A percentile compares a stretch with the other conserved stretches of the same genome.
phyloP scores from a whole-genome alignment of 1,139 yeast species.

The Suhomyces anneliseae region DNA sequence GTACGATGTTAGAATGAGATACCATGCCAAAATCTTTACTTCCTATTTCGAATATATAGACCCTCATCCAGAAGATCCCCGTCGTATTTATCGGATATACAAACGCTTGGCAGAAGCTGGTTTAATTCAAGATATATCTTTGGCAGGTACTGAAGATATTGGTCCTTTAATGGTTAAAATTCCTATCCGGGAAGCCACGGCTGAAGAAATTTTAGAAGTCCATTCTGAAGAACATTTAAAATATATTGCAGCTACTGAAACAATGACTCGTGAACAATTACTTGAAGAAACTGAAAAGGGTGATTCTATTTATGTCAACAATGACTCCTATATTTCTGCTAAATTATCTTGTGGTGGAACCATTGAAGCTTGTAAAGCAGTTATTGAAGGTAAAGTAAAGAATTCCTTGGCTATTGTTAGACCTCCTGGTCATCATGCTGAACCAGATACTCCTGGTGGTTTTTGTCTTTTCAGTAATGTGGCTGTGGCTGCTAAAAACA shows the following conservation, averaged over 20 bases:
- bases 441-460: constrained; percentile 96
- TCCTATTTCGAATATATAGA: constrained; percentile 92
- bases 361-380: constrained; percentile 94
- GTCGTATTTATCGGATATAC: constrained; percentile 91
- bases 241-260: constrained; percentile 71
- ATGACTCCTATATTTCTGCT: constrained; percentile 86
- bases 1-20: constrained; percentile 95
- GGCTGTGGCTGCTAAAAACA: constrained; percentile 92
- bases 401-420: constrained; percentile 93
- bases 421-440: constrained; percentile 99
- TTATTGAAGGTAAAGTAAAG: constrained; percentile 87
- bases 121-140: constrained; percentile 73
- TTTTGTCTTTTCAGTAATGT: constrained; percentile 95
- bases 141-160: constrained; percentile 77
- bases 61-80: constrained; percentile 99
- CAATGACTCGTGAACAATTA: constrained; percentile 76
- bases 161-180: constrained; percentile 89
- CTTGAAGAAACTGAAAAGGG: constrained; percentile 86
- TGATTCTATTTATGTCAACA: constrained; percentile 92
- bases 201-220: constrained; percentile 82
- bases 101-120: constrained; percentile 95
- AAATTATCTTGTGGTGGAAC: constrained; percentile 95
- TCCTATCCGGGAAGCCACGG: constrained; percentile 85
- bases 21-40: constrained; percentile 92
- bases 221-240: constrained; percentile 81